phyloP scores from a whole-genome alignment of 2,329 filamentous ascomycete species.

The Nemania sp. region DNA sequence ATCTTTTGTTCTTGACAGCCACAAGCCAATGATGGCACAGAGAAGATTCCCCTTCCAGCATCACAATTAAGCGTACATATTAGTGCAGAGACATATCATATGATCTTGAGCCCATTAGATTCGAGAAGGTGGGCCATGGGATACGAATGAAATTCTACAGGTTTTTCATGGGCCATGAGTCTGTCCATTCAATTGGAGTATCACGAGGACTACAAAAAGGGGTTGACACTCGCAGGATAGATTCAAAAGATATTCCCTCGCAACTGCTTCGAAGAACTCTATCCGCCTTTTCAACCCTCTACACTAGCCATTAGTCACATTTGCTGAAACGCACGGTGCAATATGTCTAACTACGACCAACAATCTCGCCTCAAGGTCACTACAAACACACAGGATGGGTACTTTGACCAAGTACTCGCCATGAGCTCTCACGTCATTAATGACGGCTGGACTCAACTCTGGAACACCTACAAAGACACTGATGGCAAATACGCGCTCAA shows the following conservation, averaged over 20 bases:
- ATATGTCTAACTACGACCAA: not conserved
- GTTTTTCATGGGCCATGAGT: not conserved
- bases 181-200: not conserved
- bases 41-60: not conserved
- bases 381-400: not conserved
- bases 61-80: not conserved
- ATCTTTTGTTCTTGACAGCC: not conserved
- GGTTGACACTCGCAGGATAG: not conserved
- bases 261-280: not conserved
- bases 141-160: not conserved
- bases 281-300: not conserved
- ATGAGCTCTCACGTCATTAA: not conserved
- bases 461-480: not conserved
- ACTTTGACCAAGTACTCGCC: not conserved
- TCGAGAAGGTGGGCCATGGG: not conserved
- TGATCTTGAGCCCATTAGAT: no score
- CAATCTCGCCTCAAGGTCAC: not conserved
- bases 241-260: not conserved
- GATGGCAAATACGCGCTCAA: not conserved
- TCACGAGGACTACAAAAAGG: not conserved
- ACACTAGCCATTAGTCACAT: not conserved
- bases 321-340: not conserved
- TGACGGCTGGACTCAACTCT: not conserved
- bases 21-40: not conserved
- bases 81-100: not conserved